phyloP scores from a whole-genome alignment of 768 basidiomycete species.

The Phylloporus arenicola region DNA sequence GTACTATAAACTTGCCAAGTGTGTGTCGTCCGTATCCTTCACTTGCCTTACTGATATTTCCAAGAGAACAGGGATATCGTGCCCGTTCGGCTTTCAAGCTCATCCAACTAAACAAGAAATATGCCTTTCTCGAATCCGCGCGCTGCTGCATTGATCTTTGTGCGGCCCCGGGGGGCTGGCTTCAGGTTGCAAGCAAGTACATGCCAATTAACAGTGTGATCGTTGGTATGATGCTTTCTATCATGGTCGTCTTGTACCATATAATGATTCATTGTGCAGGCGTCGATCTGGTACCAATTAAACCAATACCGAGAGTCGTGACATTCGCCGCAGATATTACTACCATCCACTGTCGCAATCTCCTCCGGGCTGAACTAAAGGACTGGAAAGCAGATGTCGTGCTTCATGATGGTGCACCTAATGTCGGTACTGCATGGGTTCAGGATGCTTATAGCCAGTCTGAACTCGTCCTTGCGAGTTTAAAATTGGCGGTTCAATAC shows the following conservation, averaged over 20 bases:
- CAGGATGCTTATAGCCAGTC: conserved; percentile 98
- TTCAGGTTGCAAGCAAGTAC: conserved; percentile 96
- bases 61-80: conserved; percentile 96
- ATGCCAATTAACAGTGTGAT: conserved; percentile 93
- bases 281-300: conserved; percentile 94
- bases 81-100: conserved; percentile 99
- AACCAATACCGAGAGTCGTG: conserved; percentile 86
- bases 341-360: conserved; percentile 80
- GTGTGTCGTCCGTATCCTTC: conserved; percentile 6
- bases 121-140: conserved; percentile 81
- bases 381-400: conserved; percentile 99
- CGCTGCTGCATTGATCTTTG: conserved; percentile 96
- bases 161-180: conserved; percentile 98
- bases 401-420: conserved; percentile 97
- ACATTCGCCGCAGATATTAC: conserved; percentile 96
- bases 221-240: conserved; percentile 52
- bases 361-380: conserved; percentile 82
- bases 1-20: conserved; percentile 96
- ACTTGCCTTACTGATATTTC: conserved; percentile 8
- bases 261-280: conserved; percentile 40
- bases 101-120: conserved; percentile 98
- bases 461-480: conserved; percentile 90
- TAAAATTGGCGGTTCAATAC: conserved; percentile 95
- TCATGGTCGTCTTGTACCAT: conserved; percentile 4
- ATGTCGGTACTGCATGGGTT: conserved; percentile 98